phyloP scores from a whole-genome alignment of 495 filamentous ascomycete genomes.

The Daldinia loculata region DNA sequence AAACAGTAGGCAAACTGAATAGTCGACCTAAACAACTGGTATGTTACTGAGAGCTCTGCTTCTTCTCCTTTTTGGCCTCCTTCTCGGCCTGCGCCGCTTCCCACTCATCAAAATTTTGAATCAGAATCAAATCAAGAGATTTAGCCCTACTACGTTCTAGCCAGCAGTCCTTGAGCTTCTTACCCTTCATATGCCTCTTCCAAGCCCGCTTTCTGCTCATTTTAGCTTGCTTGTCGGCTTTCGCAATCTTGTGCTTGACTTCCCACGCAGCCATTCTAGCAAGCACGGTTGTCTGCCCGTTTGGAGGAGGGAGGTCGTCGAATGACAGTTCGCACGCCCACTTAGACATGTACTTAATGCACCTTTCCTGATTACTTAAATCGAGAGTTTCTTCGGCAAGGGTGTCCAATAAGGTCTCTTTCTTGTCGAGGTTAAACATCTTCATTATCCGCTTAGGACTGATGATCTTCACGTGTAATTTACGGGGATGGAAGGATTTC shows the following conservation, averaged over 20 bases:
- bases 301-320: slow-evolving; percentile 39
- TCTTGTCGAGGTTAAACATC: slow-evolving; percentile 30
- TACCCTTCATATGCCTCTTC: slow-evolving; percentile 41
- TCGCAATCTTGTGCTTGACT: slow-evolving; percentile 31
- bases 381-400: slow-evolving; percentile 33
- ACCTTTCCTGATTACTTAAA: slow-evolving; percentile 34
- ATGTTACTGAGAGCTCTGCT: not conserved
- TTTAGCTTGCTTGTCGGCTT: slow-evolving; percentile 23
- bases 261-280: slow-evolving; percentile 37
- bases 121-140: slow-evolving; percentile 38
- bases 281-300: slow-evolving; percentile 28
- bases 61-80: slow-evolving; percentile 29
- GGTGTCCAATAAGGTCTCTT: slow-evolving; percentile 32
- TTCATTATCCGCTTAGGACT: slow-evolving; percentile 28
- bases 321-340: slow-evolving; percentile 35
- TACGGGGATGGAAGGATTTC: slow-evolving; percentile 38
- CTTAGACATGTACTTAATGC: slow-evolving; percentile 29
- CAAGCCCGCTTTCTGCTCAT: slow-evolving; percentile 25
- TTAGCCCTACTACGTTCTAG: slow-evolving; percentile 22
- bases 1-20: not conserved
- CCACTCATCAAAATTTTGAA: slow-evolving; percentile 39
- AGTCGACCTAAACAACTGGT: not conserved
- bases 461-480: slow-evolving; percentile 35
- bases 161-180: slow-evolving; percentile 32
- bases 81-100: slow-evolving; percentile 29